phyloP scores from a whole-genome alignment of 352 stramenopile species.

The Halophytophthora batemanensis region DNA sequence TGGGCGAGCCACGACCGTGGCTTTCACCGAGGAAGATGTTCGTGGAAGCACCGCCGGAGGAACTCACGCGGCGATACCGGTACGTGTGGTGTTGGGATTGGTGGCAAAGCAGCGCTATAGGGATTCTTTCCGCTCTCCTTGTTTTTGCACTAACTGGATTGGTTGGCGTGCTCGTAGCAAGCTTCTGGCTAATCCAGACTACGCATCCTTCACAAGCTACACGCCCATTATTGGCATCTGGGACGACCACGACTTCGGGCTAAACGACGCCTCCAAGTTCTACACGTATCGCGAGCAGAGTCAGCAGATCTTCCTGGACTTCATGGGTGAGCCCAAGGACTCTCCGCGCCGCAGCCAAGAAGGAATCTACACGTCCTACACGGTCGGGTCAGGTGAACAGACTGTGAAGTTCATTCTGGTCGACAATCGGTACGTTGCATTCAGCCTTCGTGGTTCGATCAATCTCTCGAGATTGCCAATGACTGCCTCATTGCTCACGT shows the following conservation, averaged over 20 bases:
- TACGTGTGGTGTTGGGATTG: constrained; percentile 13
- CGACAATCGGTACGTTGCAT: constrained; percentile 55
- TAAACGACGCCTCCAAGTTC: constrained; percentile 82
- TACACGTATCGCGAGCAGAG: constrained; percentile 74
- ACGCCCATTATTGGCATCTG: constrained; percentile 85
- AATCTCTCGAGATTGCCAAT: not conserved
- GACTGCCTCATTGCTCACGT: not conserved
- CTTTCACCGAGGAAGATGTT: constrained; percentile 61
- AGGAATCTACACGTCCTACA: constrained; percentile 88
- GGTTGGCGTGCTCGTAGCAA: constrained; percentile 34
- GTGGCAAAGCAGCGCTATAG: not conserved
- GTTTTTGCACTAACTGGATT: not conserved
- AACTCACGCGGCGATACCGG: constrained; percentile 61
- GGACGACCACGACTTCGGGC: constrained; percentile 92
- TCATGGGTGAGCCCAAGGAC: constrained; percentile 70
- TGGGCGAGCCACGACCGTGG: constrained; percentile 35
- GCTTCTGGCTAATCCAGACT: constrained; percentile 60
- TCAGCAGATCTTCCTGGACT: constrained; percentile 85
- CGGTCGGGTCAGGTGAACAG: constrained; percentile 52
- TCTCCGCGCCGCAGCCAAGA: constrained; percentile 74
- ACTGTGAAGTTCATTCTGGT: constrained; percentile 87
- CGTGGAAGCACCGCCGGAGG: constrained; percentile 40
- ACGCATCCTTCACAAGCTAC: constrained; percentile 49
- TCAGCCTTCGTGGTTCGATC: not conserved
- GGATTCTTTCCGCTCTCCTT: not conserved